These are phyloP conservation scores for Pseudevernia furfuracea DNA, from an alignment of 495 filamentous ascomycete genomes.

Conservation along the genomic window DNA sequence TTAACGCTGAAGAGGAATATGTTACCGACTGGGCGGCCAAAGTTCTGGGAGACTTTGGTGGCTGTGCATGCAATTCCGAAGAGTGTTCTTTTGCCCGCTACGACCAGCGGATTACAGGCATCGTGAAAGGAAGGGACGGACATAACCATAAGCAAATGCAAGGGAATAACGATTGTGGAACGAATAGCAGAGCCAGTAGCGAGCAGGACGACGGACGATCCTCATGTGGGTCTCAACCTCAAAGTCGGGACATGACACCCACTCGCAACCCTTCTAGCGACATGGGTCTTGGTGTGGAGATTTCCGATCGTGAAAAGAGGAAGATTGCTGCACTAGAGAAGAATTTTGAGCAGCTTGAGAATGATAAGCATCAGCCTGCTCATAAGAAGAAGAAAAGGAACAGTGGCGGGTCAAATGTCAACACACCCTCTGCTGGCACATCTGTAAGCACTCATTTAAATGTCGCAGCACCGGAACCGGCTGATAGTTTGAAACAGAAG, in stretches of 20 bases:
- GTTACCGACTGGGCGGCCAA: slow-evolving; percentile 54
- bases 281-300: slow-evolving; percentile 49
- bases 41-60: slow-evolving; percentile 77
- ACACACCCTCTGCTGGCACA: slow-evolving; percentile 26
- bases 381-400: slow-evolving; percentile 42
- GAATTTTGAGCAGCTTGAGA: slow-evolving; percentile 54
- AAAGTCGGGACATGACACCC: slow-evolving; percentile 77
- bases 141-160: slow-evolving; percentile 53
- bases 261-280: slow-evolving; percentile 38
- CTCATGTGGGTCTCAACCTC: slow-evolving; percentile 68
- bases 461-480: neutral
- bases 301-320: slow-evolving; percentile 78
- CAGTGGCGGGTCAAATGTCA: slow-evolving; percentile 37
- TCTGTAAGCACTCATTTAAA: slow-evolving; percentile 17
- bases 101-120: slow-evolving; percentile 54
- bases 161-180: slow-evolving; percentile 57
- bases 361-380: slow-evolving; percentile 38
- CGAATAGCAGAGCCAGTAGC: slow-evolving; percentile 68
- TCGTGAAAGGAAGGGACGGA: slow-evolving; percentile 50
- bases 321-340: slow-evolving; percentile 82
- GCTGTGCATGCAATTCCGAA: slow-evolving; percentile 69
- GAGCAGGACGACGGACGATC: slow-evolving; percentile 54
- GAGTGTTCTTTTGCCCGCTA: slow-evolving; percentile 68
- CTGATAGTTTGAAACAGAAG: slow-evolving; percentile 15
- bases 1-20: slow-evolving; percentile 40